These are phyloP conservation scores for Globisporangium heterothallicum DNA, from an alignment of 352 stramenopile species.

Conservation along the genomic window DNA sequence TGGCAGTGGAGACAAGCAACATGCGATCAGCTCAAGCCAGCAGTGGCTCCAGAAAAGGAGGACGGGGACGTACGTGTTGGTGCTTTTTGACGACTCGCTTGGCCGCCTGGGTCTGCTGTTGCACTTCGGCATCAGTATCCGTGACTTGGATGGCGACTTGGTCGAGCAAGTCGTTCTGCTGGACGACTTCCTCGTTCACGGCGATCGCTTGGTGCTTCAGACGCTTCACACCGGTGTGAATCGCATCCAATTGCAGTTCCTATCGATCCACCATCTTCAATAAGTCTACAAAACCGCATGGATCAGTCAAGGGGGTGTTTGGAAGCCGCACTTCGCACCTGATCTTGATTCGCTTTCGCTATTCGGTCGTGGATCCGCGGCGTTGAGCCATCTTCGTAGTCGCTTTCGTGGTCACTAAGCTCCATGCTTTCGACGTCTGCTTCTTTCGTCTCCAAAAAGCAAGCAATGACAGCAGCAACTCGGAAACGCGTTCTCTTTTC, in stretches of 20 bases:
- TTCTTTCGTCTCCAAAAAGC: too few relatives aligned
- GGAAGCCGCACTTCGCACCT: too few relatives aligned
- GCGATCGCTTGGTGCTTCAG: conserved; percentile 52
- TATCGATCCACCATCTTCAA: too few relatives aligned
- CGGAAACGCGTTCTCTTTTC: neutral
- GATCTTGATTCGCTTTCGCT: conserved; percentile 30
- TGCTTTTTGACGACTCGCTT: conserved; percentile 40
- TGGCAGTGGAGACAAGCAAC: too few relatives aligned
- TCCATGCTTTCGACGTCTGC: neutral
- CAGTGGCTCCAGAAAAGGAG: neutral
- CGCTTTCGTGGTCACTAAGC: conserved; percentile 20
- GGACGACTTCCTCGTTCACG: conserved; percentile 51
- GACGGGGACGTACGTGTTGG: conserved; percentile 22
- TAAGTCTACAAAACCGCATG: too few relatives aligned
- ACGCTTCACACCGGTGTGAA: conserved; percentile 41
- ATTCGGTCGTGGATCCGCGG: conserved; percentile 48
- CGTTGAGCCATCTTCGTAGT: conserved; percentile 45
- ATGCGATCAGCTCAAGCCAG: neutral
- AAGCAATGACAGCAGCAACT: neutral
- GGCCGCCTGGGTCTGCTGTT: conserved; percentile 45
- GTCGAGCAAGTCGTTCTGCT: conserved; percentile 59
- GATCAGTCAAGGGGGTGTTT: too few relatives aligned
- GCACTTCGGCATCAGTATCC: conserved; percentile 34
- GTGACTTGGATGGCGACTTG: conserved; percentile 39
- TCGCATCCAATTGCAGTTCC: conserved; percentile 54